phyloP scores from a whole-genome alignment of 2,329 filamentous ascomycete genomes.

The Fusarium protoensiforme region DNA sequence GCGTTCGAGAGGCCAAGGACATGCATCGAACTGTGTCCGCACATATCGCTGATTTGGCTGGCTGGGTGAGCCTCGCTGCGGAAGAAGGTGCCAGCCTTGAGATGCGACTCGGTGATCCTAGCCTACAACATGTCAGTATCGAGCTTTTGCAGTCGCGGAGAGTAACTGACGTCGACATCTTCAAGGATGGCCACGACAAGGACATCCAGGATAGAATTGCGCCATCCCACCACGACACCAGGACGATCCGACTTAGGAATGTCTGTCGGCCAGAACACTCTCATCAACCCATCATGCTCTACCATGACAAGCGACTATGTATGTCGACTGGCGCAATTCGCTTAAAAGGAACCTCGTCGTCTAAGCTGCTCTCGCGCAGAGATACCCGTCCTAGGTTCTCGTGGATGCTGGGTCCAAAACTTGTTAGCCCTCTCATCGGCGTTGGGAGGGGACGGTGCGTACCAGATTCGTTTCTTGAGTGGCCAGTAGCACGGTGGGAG shows the following conservation, averaged over 20 bases:
- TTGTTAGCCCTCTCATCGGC: slow-evolving; percentile 37
- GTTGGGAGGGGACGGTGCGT: slow-evolving; percentile 49
- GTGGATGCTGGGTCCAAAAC: slow-evolving; percentile 74
- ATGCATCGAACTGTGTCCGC: slow-evolving; percentile 83
- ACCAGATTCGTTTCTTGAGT: slow-evolving; percentile 83
- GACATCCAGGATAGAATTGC: slow-evolving; percentile 90
- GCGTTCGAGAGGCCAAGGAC: slow-evolving; percentile 87
- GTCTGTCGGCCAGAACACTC: slow-evolving; percentile 98
- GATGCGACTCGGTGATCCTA: slow-evolving; percentile 85
- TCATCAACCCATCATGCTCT: slow-evolving; percentile 89
- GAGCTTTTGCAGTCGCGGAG: not conserved
- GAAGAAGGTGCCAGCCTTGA: slow-evolving; percentile 85
- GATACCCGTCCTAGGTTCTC: slow-evolving; percentile 80
- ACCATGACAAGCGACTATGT: slow-evolving; percentile 65
- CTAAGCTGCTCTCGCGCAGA: slow-evolving; percentile 96
- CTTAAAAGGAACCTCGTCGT: slow-evolving; percentile 92
- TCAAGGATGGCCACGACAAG: slow-evolving; percentile 91
- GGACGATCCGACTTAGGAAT: slow-evolving; percentile 76
- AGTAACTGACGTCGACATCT: slow-evolving; percentile 80
- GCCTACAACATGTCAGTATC: slow-evolving; percentile 60
- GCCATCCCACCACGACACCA: slow-evolving; percentile 94
- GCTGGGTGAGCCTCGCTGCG: slow-evolving; percentile 84
- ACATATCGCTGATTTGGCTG: slow-evolving; percentile 83
- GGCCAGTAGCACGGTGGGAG: slow-evolving; percentile 87
- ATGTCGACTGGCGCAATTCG: slow-evolving; percentile 39